Evolutionary conservation across 2,329 filamentous ascomycete genomes (phyloP), one percentile per base, ranked within the genome.

Genomic region (Pezicula carpinea): DNA sequence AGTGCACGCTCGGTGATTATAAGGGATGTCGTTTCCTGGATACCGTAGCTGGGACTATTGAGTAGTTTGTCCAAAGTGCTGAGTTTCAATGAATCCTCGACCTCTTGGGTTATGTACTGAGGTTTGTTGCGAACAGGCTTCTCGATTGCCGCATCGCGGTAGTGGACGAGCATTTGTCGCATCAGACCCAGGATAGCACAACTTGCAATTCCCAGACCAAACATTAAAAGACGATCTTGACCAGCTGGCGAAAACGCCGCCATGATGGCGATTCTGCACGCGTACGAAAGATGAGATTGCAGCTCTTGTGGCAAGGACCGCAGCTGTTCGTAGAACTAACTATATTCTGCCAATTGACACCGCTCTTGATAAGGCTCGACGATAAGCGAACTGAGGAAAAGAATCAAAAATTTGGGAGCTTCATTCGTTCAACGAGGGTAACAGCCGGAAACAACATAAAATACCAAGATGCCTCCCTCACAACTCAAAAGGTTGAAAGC

Each of bases 401-500:
- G 47, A 34, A 48, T 45, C 44, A 31, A 8, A 17, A 10, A 39
- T 15, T 32, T 35, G n/a, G 51, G 47, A 51, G 48, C 11, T 52
- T 49, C 7, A 19, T 19, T n/a, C n/a, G 14, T 14, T 22, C 33
- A 17, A 15, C 15, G 8, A 19, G 14, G 18, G 19, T 22, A 13
- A 6, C 14, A 44, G 29, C 21, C 19, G 14, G 33, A 34, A 34
- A 46, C 35, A 35, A 47, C 31, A 36, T 26, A 46, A 62, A 71
- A 18, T 19, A 31, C 18, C 33, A 46, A 60, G 46, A 99, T 99
- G 93, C 84, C 92, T 58, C 89, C 91, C 53, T 99, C 95, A 11
- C 95, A 99, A 73, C 78, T 99, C 49, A 99, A 97, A 71, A 87
- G 91, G 68, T 79, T 99, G 38, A 99, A 97, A 71, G 79, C 88